A percentile compares a stretch with the other conserved stretches of the same genome.
These are phyloP conservation scores for Stromatinia cepivora DNA, from an alignment of 2,329 filamentous ascomycete species.

Conservation along the genomic window DNA sequence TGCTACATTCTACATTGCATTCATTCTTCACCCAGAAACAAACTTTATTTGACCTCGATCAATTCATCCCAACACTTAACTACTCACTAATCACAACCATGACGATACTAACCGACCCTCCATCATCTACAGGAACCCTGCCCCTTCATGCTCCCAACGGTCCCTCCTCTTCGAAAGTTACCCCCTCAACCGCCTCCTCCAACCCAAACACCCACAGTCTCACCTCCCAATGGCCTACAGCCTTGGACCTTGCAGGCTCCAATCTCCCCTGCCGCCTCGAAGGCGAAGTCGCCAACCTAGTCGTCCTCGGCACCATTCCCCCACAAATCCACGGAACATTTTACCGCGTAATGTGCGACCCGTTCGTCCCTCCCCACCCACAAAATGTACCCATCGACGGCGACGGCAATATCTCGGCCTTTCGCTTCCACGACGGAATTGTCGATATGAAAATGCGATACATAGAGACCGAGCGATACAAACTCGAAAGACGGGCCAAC, in stretches of 20 bases:
- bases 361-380: conserved; percentile 52
- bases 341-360: conserved; percentile 46
- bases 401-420: conserved; percentile 39
- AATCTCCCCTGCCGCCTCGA: conserved; percentile 32
- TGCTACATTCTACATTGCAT: background rate
- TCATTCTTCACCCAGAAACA: background rate
- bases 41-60: background rate
- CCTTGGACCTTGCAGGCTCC: conserved; percentile 6
- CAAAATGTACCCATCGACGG: conserved; percentile 48
- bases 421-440: conserved; percentile 39
- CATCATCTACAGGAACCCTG: background rate
- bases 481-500: conserved; percentile 31
- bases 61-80: background rate
- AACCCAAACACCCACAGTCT: background rate
- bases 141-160: no score
- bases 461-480: conserved; percentile 37
- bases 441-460: conserved; percentile 40
- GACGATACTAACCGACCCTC: background rate
- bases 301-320: conserved; percentile 44
- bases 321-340: conserved; percentile 47
- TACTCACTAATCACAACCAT: background rate
- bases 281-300: conserved; percentile 43
- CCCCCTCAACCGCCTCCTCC: background rate
- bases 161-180: background rate
- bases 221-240: background rate